These are phyloP conservation scores for Triadica sebifera DNA, from an alignment of 345 rosid genomes.

Conservation along the genomic window DNA sequence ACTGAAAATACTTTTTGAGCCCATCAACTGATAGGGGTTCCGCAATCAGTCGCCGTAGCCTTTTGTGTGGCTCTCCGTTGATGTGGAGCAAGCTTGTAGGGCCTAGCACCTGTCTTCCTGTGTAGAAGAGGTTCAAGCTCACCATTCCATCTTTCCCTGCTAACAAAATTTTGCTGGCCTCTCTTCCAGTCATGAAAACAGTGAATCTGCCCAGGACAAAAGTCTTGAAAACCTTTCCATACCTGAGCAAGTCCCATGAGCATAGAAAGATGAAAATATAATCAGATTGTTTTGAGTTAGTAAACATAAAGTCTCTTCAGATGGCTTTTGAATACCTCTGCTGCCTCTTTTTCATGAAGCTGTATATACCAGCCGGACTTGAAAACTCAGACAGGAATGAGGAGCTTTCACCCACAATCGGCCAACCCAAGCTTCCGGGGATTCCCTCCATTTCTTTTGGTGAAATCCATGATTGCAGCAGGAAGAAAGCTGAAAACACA, in stretches of 20 bases:
- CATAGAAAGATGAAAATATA: not conserved
- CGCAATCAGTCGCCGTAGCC: constrained; percentile 51
- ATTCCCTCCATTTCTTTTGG: constrained; percentile 56
- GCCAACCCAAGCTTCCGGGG: constrained; percentile 66
- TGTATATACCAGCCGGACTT: constrained; percentile 53
- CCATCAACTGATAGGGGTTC: constrained; percentile 64
- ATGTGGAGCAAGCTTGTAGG: constrained; percentile 63
- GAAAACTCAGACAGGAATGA: constrained; percentile 55
- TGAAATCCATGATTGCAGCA: constrained; percentile 35
- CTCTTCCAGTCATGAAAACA: constrained; percentile 64
- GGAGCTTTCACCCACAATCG: constrained; percentile 56
- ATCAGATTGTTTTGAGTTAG: not conserved
- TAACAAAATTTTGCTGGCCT: constrained; percentile 58
- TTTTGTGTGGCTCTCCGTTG: constrained; percentile 56
- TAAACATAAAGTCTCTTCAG: not conserved
- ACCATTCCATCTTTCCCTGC: constrained; percentile 74
- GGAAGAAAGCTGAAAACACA: constrained; percentile 23
- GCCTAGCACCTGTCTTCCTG: constrained; percentile 61
- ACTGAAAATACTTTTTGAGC: constrained; percentile 53
- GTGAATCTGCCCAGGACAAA: constrained; percentile 53
- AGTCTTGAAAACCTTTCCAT: constrained; percentile 64
- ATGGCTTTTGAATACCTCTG: constrained; percentile 35
- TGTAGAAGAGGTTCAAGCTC: constrained; percentile 66
- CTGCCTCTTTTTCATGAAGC: constrained; percentile 58
- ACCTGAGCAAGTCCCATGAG: constrained; percentile 25